Evolutionary conservation across 768 basidiomycete genomes (phyloP).

Genomic region (Pisolithus albus): DNA sequence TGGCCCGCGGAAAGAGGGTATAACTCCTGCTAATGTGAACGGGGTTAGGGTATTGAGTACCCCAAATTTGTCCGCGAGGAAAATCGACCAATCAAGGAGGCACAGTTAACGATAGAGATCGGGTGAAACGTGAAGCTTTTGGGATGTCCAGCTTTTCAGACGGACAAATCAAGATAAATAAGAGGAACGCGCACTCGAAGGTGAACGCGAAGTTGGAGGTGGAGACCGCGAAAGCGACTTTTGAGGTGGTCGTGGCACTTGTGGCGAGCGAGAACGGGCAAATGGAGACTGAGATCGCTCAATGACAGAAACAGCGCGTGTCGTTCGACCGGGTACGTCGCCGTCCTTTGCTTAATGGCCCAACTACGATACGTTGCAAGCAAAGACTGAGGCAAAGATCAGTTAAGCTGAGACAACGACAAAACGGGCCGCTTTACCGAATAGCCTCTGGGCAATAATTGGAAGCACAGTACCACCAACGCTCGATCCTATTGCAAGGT

Average conservation of each 20-base stretch:
- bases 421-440: constrained; percentile 15
- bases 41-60: constrained; percentile 37
- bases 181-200: not conserved
- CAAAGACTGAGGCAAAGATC: not conserved
- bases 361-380: constrained; percentile 2
- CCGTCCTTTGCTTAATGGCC: constrained; percentile 1
- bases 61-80: constrained; percentile 20
- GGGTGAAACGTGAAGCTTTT: constrained; percentile 4
- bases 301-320: too few species aligned
- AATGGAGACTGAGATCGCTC: too few species aligned
- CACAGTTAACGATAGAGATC: constrained; percentile 5
- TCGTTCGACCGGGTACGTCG: too few species aligned
- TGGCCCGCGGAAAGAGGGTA: constrained; percentile 42
- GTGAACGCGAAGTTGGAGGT: too few species aligned
- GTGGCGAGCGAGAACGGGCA: too few species aligned
- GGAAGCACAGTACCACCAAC: constrained; percentile 60
- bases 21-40: constrained; percentile 31
- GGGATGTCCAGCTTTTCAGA: constrained; percentile 1
- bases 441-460: constrained; percentile 45
- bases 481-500: constrained; percentile 55
- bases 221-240: too few species aligned
- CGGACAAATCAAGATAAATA: constrained; percentile 5
- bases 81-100: constrained; percentile 5
- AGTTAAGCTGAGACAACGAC: not conserved
- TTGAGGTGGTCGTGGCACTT: too few species aligned